Base-by-base conservation (phyloP, 2,329 filamentous ascomycete species). In the Trichoderma hamatum region DNA sequence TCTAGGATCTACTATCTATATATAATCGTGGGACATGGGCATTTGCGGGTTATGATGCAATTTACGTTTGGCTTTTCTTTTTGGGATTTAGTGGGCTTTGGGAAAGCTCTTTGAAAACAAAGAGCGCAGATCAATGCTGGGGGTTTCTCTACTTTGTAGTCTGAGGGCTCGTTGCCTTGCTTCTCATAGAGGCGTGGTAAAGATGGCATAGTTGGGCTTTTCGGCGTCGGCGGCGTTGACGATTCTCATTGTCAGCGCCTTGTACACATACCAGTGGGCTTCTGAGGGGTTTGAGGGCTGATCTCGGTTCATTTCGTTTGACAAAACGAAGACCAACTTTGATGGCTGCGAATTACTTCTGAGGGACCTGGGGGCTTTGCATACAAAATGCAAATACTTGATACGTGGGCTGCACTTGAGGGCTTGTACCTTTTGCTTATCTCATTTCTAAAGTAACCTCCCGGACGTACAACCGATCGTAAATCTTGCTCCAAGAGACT, bases 11-110 rank as follows among this genome's bases (percentile, higher is more conserved):
- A 78, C 80, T 78, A 74, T 70, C 77, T 73, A 71, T 19, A 43
- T 43, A 43, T 43, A 43, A 43, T 78, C 77, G 80, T 82, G 81
- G 71, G 72, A 74, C 77, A 75, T 73, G 76, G 78, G 76, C 74
- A 75, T 86, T 82, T 79, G 84, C 86, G 84, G 85, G 84, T 85
- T 84, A 82, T 86, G 83, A 82, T 84, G 84, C 13, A 58, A 36
- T 85, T 70, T 82, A 80, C 82, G 67, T 64, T 69, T 70, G 68
- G 71, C 46, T 77, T 78, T 80, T 75, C 46, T 77, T 78, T 80
- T 75, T 73, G 51, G 56, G 58, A 78, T 79, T 77, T 74, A 76
- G 82, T 85, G 84, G 84, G 84, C 83, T 85, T 85, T 84, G 84
- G 83, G 82, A 82, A 82, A 78, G 79, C 78, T 80, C 79, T 80